Percentiles rank a stretch among this genome's conserved stretches.
Evolutionary conservation across 2,329 filamentous ascomycete species (phyloP).

Genomic region (Penicillium sp.): DNA sequence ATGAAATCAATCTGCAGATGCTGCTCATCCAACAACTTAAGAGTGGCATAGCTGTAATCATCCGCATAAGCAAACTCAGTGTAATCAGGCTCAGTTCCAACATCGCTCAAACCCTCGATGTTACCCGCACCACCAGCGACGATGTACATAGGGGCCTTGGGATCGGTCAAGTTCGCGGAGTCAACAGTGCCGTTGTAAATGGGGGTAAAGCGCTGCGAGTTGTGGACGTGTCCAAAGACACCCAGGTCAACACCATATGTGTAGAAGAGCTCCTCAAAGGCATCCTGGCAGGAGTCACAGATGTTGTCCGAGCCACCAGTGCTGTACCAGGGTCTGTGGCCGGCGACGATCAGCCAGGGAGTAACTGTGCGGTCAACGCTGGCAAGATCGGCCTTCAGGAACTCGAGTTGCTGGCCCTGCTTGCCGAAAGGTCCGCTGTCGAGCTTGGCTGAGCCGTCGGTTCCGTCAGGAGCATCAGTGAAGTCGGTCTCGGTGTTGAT

Average conservation of each 20-base stretch:
- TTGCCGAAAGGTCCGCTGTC: slow-evolving; percentile 53
- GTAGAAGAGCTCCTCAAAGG: slow-evolving; percentile 57
- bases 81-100: slow-evolving; percentile 45
- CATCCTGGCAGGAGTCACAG: slow-evolving; percentile 51
- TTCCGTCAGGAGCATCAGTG: slow-evolving; percentile 48
- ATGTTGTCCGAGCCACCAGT: slow-evolving; percentile 25
- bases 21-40: slow-evolving; percentile 49
- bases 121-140: slow-evolving; percentile 58
- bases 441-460: slow-evolving; percentile 43
- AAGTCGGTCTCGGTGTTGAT: slow-evolving; percentile 62
- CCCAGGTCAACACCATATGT: slow-evolving; percentile 59
- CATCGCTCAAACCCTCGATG: slow-evolving; percentile 51
- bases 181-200: slow-evolving; percentile 39
- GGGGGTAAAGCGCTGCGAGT: slow-evolving; percentile 54
- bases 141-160: slow-evolving; percentile 58
- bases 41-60: slow-evolving; percentile 54
- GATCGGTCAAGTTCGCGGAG: slow-evolving; percentile 48
- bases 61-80: slow-evolving; percentile 39
- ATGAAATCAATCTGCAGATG: slow-evolving; percentile 55
- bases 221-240: slow-evolving; percentile 60
- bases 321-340: slow-evolving; percentile 52
- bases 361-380: slow-evolving; percentile 58
- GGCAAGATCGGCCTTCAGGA: slow-evolving; percentile 56
- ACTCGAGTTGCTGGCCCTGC: slow-evolving; percentile 53
- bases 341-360: slow-evolving; percentile 53